phyloP scores from a whole-genome alignment of 2,329 filamentous ascomycete genomes.

The Aspergillus sp. region DNA sequence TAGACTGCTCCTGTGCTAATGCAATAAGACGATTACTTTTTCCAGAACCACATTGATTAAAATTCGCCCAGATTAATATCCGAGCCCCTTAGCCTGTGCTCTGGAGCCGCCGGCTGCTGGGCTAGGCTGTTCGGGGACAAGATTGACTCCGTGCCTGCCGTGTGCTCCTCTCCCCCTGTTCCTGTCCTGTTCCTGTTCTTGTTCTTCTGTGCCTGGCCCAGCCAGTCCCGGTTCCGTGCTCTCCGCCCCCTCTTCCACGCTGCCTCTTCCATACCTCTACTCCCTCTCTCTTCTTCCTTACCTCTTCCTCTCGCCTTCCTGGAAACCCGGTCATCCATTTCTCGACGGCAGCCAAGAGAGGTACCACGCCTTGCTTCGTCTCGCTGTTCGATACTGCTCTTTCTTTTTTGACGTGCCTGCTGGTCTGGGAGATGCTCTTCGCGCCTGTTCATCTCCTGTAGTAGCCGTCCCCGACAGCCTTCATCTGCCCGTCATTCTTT shows the following conservation, averaged over 20 bases:
- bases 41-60: slow-evolving; percentile 2
- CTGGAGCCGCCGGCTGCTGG: neutral
- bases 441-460: slow-evolving; percentile 29
- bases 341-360: slow-evolving; percentile 13
- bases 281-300: slow-evolving; percentile 43
- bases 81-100: slow-evolving; percentile 15
- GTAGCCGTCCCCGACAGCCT: slow-evolving; percentile 37
- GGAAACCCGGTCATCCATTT: neutral
- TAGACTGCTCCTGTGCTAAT: slow-evolving; percentile 7
- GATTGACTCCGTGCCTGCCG: slow-evolving; percentile 20
- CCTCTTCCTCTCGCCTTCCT: slow-evolving; percentile 26
- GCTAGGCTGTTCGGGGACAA: slow-evolving; percentile 18
- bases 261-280: slow-evolving; percentile 8
- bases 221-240: neutral
- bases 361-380: slow-evolving; percentile 13
- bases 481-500: slow-evolving; percentile 13
- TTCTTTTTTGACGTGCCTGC: slow-evolving; percentile 23
- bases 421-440: slow-evolving; percentile 42
- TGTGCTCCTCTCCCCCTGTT: neutral
- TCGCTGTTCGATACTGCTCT: slow-evolving; percentile 4
- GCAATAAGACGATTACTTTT: neutral
- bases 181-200: slow-evolving; percentile 14
- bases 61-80: slow-evolving; percentile 9
- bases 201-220: slow-evolving; percentile 4
- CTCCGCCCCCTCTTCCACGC: slow-evolving; percentile 14